A percentile compares a stretch with the other conserved stretches of the same genome.
Conservation (phyloP, 1,284 basidiomycete species). For the Ceratorhiza oryzae-sativae region DNA sequence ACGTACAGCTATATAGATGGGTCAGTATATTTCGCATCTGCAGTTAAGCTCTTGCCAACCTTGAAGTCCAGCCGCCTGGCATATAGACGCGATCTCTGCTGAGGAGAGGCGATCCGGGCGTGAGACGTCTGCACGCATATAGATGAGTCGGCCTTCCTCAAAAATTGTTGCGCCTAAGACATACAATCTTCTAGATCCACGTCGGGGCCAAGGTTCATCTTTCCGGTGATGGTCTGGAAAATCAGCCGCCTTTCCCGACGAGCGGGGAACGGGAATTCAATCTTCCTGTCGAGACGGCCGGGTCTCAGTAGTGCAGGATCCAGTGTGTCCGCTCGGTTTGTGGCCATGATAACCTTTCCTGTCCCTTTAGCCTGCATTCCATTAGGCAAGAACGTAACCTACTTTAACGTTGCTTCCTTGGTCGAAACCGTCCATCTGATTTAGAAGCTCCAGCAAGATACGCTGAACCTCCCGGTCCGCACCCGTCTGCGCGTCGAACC, state of each 20-base stretch:
- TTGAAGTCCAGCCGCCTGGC: conserved; percentile 97
- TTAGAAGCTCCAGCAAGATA: conserved; percentile 96
- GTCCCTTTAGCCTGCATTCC: not conserved
- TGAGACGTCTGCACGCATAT: conserved; percentile 76
- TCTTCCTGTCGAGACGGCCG: conserved; percentile 97
- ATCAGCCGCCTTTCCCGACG: conserved; percentile 96
- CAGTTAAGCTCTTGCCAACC: conserved; percentile 60
- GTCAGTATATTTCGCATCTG: not conserved
- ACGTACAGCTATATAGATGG: conserved; percentile 75
- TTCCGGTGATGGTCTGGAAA: conserved; percentile 96
- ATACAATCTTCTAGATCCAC: conserved; percentile 98
- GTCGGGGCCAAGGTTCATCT: conserved; percentile 98
- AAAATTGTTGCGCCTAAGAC: conserved; percentile 46
- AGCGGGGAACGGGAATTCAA: conserved; percentile 96
- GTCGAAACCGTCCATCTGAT: conserved; percentile 99
- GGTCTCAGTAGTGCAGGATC: conserved; percentile 97
- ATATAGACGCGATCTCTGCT: conserved; percentile 95
- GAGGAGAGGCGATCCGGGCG: conserved; percentile 95
- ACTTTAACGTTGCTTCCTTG: conserved; percentile 99
- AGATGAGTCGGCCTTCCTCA: not conserved
- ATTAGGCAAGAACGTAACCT: conserved; percentile 41
- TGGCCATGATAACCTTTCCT: conserved; percentile 94
- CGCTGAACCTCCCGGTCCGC: conserved; percentile 99
- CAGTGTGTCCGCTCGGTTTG: conserved; percentile 94
- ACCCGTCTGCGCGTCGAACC: conserved; percentile 99